phyloP scores from a whole-genome alignment of 176 grass and related monocot species.

The Pharus latifolius region DNA sequence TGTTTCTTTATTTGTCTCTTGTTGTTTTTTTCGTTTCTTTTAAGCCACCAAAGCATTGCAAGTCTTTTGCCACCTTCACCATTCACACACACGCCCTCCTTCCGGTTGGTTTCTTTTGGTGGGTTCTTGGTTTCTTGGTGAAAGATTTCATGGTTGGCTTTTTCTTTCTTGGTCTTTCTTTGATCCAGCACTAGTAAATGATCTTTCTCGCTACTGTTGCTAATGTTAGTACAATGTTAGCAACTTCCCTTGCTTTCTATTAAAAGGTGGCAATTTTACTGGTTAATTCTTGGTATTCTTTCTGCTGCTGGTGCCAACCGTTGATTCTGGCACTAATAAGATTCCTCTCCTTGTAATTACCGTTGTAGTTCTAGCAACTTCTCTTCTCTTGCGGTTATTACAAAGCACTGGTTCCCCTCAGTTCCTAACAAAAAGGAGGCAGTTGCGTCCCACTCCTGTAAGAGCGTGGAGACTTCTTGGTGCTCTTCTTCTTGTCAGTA shows the following conservation, averaged over 20 bases:
- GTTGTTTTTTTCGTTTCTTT: background rate
- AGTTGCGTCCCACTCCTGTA: conserved; percentile 4
- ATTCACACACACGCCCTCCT: background rate
- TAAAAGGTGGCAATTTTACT: conserved; percentile 1
- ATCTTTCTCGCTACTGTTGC: background rate
- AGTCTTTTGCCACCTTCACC: background rate
- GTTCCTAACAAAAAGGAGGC: background rate
- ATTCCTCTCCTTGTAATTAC: background rate
- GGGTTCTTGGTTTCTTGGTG: conserved; percentile 2
- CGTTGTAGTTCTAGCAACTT: background rate
- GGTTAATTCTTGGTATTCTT: conserved; percentile 1
- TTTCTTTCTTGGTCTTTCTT: background rate
- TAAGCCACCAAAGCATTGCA: background rate
- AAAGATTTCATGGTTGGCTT: background rate
- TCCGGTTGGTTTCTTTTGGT: background rate
- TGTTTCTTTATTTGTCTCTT: background rate
- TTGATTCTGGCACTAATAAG: background rate
- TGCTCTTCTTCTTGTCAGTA: background rate
- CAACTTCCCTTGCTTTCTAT: background rate
- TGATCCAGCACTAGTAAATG: background rate
- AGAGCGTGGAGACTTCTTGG: background rate
- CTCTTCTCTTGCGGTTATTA: background rate
- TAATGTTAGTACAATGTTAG: conserved; percentile 2
- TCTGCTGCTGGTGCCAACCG: background rate
- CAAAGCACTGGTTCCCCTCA: background rate